Evolutionary conservation across 768 basidiomycete genomes (phyloP).

Genomic region (Chiua virens): DNA sequence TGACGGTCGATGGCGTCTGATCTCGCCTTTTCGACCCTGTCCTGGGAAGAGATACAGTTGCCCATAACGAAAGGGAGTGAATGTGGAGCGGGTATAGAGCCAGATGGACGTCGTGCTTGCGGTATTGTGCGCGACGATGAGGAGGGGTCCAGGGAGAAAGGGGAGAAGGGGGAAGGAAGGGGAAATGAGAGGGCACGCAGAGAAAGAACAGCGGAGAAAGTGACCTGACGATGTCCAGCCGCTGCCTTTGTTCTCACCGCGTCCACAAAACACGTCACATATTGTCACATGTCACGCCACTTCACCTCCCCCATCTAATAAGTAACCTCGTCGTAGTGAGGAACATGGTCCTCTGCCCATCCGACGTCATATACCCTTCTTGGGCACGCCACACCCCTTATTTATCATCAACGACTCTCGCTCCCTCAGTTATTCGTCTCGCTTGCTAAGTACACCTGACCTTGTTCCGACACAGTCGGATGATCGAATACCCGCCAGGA

Average conservation of each 20-base stretch:
- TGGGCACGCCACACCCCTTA: slow-evolving; percentile 9
- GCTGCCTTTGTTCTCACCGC: slow-evolving; percentile 27
- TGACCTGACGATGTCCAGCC: slow-evolving; percentile 10
- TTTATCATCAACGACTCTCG: too few species aligned
- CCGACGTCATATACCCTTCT: slow-evolving; percentile 18
- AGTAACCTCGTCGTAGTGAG: too few species aligned
- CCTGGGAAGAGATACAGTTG: slow-evolving; percentile 59
- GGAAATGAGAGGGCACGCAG: background rate
- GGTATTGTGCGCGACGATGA: background rate
- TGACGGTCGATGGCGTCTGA: slow-evolving; percentile 79
- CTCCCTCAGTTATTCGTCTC: too few species aligned
- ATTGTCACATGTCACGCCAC: slow-evolving; percentile 16
- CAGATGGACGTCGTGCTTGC: background rate
- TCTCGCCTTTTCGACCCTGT: slow-evolving; percentile 57
- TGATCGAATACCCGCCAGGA: too few species aligned
- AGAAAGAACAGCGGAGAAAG: slow-evolving; percentile 11
- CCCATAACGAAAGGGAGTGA: slow-evolving; percentile 47
- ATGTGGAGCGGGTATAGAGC: background rate
- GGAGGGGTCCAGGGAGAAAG: too few species aligned
- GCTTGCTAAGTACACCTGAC: too few species aligned
- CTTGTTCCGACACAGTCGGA: too few species aligned
- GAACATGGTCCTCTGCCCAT: too few species aligned
- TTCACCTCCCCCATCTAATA: too few species aligned
- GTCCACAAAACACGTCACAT: slow-evolving; percentile 20
- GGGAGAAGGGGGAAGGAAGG: too few species aligned